phyloP scores from a whole-genome alignment of 192 early-diverging fungal genomes.

The Coemansia sp. region DNA sequence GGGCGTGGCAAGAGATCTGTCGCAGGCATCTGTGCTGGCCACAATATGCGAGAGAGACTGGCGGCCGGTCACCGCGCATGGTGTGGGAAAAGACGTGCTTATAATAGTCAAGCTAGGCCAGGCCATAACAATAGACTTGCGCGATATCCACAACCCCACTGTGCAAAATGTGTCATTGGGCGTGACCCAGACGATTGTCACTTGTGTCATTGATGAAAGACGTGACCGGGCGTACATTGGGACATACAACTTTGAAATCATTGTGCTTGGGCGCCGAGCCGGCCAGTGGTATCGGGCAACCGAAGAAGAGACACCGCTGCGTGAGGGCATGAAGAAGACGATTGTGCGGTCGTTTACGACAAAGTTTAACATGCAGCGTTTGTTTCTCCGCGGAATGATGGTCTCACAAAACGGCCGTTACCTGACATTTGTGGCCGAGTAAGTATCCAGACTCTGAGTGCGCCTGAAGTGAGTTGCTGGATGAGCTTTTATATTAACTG shows the following conservation, averaged over 20 bases:
- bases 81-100: neutral
- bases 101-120: constrained; percentile 40
- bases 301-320: constrained; percentile 21
- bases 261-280: constrained; percentile 15
- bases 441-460: neutral
- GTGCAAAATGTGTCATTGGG: constrained; percentile 20
- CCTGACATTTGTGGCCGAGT: constrained; percentile 37
- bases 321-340: constrained; percentile 32
- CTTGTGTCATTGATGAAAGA: constrained; percentile 36
- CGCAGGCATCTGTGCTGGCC: constrained; percentile 6
- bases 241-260: constrained; percentile 22
- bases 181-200: constrained; percentile 28
- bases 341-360: constrained; percentile 47
- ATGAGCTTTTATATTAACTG: neutral
- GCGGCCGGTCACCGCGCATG: constrained; percentile 38
- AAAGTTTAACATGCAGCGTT: constrained; percentile 36
- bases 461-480: too few species aligned
- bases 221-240: constrained; percentile 32
- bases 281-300: constrained; percentile 16
- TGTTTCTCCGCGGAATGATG: constrained; percentile 36
- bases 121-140: constrained; percentile 25
- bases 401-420: constrained; percentile 34
- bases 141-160: neutral
- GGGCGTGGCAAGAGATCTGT: constrained; percentile 19
- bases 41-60: constrained; percentile 25